Conservation (phyloP, 257 asterid genomes). For the Paraleonurus japonicus region DNA sequence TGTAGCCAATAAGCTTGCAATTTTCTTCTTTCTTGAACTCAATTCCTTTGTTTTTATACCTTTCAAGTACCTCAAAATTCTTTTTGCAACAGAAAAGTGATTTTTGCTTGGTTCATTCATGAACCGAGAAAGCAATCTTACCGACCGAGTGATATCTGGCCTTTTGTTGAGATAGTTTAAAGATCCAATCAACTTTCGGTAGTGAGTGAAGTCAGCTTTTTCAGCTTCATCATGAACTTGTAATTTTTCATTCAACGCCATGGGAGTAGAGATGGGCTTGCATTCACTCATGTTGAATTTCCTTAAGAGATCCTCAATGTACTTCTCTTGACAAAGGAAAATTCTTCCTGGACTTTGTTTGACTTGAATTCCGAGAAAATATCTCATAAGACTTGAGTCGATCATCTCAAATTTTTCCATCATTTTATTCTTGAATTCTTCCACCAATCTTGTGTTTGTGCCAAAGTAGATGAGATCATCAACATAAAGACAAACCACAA, state of each 20-base stretch:
- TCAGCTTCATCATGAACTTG: no score
- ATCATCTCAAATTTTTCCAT: no score
- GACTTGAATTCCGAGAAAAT: background rate
- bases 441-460: no score
- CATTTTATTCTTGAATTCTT: no score
- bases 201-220: no score
- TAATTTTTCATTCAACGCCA: no score
- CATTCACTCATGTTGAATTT: background rate
- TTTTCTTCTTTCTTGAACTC: background rate
- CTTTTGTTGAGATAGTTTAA: no score
- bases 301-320: background rate
- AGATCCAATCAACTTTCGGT: no score
- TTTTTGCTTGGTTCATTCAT: background rate
- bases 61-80: background rate
- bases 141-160: background rate
- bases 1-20: background rate
- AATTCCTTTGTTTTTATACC: background rate
- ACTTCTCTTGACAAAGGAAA: background rate
- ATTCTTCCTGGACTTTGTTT: background rate
- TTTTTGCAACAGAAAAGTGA: slow-evolving; percentile 8
- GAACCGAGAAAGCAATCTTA: background rate
- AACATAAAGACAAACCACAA: no score
- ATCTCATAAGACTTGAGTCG: background rate
- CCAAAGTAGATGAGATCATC: no score
- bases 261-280: no score